Conservation (phyloP, 805 yeast species). For the Spathaspora arborariae region DNA sequence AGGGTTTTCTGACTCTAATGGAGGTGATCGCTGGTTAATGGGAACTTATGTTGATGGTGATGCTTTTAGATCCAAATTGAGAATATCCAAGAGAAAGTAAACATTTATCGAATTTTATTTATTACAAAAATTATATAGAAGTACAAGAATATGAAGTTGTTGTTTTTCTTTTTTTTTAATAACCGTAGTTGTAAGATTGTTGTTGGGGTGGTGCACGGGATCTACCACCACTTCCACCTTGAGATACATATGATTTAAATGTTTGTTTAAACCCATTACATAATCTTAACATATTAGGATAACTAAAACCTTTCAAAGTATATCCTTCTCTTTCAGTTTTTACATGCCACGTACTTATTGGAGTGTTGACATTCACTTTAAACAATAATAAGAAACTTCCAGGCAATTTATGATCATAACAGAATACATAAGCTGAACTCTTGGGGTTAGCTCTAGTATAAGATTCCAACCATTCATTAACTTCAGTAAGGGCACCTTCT, state of each 20-base stretch:
- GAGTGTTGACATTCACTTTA: slow-evolving; percentile 69
- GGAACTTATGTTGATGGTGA: slow-evolving; percentile 76
- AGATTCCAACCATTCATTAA: slow-evolving; percentile 79
- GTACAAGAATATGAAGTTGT: not conserved
- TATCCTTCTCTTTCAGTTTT: slow-evolving; percentile 87
- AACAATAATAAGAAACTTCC: slow-evolving; percentile 91
- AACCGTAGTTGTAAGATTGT: slow-evolving; percentile 21
- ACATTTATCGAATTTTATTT: not conserved
- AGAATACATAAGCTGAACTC: slow-evolving; percentile 86
- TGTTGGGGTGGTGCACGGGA: slow-evolving; percentile 12
- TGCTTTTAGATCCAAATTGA: slow-evolving; percentile 58
- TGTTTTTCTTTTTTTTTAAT: too few species aligned
- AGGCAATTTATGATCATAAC: slow-evolving; percentile 84
- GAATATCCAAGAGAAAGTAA: slow-evolving; percentile 17
- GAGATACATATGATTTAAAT: slow-evolving; percentile 31
- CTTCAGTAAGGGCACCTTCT: slow-evolving; percentile 73
- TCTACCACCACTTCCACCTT: slow-evolving; percentile 9
- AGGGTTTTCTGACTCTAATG: slow-evolving; percentile 38
- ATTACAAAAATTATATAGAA: not conserved
- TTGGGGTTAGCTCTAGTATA: slow-evolving; percentile 89
- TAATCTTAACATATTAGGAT: slow-evolving; percentile 83
- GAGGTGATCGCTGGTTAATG: slow-evolving; percentile 64
- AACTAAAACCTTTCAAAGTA: slow-evolving; percentile 70
- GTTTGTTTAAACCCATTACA: slow-evolving; percentile 93
- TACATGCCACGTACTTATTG: slow-evolving; percentile 83